Conservation (phyloP, 1,139 yeast species). For the Meyerozyma athensensis region DNA sequence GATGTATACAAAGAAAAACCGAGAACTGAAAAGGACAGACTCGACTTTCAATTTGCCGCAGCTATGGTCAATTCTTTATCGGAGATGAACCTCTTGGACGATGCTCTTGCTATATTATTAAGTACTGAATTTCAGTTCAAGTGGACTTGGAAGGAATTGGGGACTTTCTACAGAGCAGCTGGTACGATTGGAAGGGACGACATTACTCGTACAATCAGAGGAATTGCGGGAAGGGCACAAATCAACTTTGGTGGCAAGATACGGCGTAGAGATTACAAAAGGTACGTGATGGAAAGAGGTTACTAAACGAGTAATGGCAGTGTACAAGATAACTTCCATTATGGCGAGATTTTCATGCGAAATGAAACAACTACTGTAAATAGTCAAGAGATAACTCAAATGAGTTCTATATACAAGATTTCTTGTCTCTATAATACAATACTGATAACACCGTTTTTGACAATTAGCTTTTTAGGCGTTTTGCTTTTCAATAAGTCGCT, state of each 20-base stretch:
- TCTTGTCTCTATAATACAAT: conserved; percentile 12
- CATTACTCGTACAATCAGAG: conserved; percentile 32
- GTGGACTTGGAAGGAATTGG: conserved; percentile 65
- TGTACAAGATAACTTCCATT: background rate
- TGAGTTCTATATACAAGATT: conserved; percentile 7
- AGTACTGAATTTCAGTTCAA: conserved; percentile 65
- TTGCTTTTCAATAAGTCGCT: background rate
- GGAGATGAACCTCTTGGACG: conserved; percentile 50
- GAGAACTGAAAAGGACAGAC: conserved; percentile 34
- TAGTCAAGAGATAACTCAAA: no score
- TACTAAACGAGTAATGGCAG: conserved; percentile 18
- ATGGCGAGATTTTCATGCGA: no score
- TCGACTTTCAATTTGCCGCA: conserved; percentile 68
- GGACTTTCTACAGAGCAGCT: conserved; percentile 43
- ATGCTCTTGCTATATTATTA: conserved; percentile 63
- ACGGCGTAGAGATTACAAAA: conserved; percentile 28
- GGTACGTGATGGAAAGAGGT: conserved; percentile 30
- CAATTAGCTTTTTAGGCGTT: conserved; percentile 18
- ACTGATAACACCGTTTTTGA: conserved; percentile 27
- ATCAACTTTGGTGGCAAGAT: conserved; percentile 37
- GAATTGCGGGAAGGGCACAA: conserved; percentile 31
- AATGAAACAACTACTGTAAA: no score
- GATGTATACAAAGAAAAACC: conserved; percentile 37
- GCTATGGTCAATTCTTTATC: conserved; percentile 56
- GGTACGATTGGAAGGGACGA: conserved; percentile 45